A percentile compares a stretch with the other conserved stretches of the same genome.
Conservation (phyloP, 148 eudicot genomes). For the Fagopyrum homotropicum region DNA sequence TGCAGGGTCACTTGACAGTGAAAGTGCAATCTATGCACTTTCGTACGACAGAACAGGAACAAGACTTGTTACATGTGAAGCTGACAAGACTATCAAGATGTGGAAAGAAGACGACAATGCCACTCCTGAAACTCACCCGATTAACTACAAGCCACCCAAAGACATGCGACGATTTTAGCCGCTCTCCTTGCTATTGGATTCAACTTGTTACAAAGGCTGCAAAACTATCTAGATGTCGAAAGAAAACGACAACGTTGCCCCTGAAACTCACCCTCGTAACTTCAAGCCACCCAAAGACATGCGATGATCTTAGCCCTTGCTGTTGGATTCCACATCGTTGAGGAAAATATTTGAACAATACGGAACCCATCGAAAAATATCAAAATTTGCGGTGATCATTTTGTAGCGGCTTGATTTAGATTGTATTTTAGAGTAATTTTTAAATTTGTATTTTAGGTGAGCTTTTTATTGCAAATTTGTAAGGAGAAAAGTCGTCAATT, state of each 20-base stretch:
- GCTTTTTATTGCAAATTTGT: too few species aligned
- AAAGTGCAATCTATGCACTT: constrained; percentile 81
- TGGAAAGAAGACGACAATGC: constrained; percentile 97
- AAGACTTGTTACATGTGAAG: constrained; percentile 88
- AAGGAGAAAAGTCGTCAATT: too few species aligned
- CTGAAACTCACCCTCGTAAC: constrained; percentile 85
- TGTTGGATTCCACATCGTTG: constrained; percentile 9
- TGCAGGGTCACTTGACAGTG: constrained; percentile 91
- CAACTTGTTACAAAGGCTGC: constrained; percentile 77
- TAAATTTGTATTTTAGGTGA: too few species aligned
- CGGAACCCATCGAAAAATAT: too few species aligned
- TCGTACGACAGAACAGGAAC: constrained; percentile 77
- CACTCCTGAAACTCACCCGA: constrained; percentile 89
- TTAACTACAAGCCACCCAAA: constrained; percentile 91
- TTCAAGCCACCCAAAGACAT: constrained; percentile 95
- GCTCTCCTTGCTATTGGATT: not conserved
- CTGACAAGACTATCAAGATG: constrained; percentile 98
- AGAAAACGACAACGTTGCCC: constrained; percentile 88
- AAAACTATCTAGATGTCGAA: constrained; percentile 99
- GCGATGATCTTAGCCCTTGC: constrained; percentile 62
- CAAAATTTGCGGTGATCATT: too few species aligned
- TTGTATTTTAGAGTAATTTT: too few species aligned
- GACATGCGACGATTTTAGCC: constrained; percentile 73
- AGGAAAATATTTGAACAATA: too few species aligned
- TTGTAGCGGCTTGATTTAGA: too few species aligned